phyloP scores from a whole-genome alignment of 768 basidiomycete genomes.

The Suillus brevipes region DNA sequence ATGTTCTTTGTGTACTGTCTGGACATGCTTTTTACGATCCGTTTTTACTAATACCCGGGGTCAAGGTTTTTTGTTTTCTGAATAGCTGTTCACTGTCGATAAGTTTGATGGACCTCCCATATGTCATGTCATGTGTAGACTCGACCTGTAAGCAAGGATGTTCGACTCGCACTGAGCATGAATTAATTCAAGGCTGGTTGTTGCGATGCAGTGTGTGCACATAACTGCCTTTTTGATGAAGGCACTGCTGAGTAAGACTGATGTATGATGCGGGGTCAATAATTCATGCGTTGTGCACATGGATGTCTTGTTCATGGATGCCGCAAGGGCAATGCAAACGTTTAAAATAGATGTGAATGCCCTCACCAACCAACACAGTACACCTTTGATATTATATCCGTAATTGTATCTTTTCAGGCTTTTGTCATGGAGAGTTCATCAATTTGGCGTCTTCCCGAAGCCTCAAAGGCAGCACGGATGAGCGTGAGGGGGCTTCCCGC shows the following conservation, averaged over 20 bases:
- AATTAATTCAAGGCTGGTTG: not conserved
- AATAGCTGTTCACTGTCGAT: conserved; percentile 6
- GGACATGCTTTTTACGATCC: conserved; percentile 14
- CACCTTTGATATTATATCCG: not conserved
- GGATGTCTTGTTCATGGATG: not conserved
- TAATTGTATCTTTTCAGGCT: conserved; percentile 4
- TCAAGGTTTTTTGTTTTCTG: conserved; percentile 6
- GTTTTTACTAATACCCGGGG: conserved; percentile 8
- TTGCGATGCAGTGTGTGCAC: not conserved
- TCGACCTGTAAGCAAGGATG: not conserved
- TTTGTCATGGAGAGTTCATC: conserved; percentile 23
- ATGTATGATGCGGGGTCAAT: not conserved
- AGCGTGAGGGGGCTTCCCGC: conserved; percentile 33
- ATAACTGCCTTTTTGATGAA: not conserved
- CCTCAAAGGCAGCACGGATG: conserved; percentile 10
- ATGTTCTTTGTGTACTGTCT: conserved; percentile 13
- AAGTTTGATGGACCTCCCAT: conserved; percentile 7
- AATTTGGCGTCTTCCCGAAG: conserved; percentile 10
- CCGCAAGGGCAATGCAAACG: not conserved
- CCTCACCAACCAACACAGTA: not conserved
- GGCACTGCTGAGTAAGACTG: not conserved
- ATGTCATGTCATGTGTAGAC: not conserved
- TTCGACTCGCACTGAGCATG: not conserved
- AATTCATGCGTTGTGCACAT: not conserved
- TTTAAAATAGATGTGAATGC: not conserved